phyloP scores from a whole-genome alignment of 2,329 filamentous ascomycete species.

The Colletotrichum paranaense region DNA sequence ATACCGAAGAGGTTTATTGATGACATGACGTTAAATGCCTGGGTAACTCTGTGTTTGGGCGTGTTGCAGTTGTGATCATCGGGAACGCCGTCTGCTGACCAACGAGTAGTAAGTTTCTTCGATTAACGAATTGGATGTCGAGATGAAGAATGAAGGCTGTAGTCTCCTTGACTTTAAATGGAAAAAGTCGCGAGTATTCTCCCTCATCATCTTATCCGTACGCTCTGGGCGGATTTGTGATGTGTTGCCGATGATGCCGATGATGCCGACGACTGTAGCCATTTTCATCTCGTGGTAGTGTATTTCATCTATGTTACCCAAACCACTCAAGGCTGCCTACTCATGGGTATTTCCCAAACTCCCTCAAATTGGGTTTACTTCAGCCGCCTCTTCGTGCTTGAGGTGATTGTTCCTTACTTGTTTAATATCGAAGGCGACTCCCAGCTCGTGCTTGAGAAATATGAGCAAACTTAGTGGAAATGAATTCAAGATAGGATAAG shows the following conservation, averaged over 20 bases:
- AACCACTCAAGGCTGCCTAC: not conserved
- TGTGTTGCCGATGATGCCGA: not conserved
- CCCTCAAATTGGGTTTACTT: not conserved
- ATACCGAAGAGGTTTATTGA: not conserved
- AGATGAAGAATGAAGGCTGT: not conserved
- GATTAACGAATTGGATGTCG: too few relatives aligned
- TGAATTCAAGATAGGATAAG: not conserved
- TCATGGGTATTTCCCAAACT: not conserved
- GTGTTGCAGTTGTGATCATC: not conserved
- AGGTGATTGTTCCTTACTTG: not conserved
- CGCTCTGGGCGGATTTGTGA: not conserved
- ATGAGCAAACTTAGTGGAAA: not conserved
- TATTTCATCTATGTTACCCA: too few relatives aligned
- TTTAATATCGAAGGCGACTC: not conserved
- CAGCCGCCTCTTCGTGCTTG: too few relatives aligned
- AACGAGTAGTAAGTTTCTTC: not conserved
- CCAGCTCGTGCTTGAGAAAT: not conserved
- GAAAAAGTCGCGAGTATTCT: not conserved
- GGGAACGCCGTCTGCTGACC: not conserved
- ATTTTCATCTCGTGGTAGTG: not conserved
- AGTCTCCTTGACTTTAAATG: not conserved
- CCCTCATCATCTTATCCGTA: not conserved
- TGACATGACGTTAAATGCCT: not conserved
- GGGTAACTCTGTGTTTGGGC: not conserved
- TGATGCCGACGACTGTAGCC: not conserved